Conservation (phyloP, 2,329 filamentous ascomycete genomes). For the Claviceps sp. region DNA sequence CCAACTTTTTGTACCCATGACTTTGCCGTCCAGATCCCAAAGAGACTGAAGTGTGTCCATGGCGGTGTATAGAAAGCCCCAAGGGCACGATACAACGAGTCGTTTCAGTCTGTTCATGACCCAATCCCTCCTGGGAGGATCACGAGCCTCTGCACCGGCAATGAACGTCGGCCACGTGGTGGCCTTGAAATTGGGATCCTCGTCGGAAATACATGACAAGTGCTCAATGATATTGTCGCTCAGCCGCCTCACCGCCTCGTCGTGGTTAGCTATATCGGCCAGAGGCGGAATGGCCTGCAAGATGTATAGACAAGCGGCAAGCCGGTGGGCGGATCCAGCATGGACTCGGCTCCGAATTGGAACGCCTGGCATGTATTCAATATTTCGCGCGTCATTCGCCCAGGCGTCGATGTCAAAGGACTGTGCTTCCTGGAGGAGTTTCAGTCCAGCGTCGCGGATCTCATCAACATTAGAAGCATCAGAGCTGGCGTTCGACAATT, state of each 20-base stretch:
- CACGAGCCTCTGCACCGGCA: conserved; percentile 36
- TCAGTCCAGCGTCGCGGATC: conserved; percentile 17
- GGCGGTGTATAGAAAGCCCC: conserved; percentile 35
- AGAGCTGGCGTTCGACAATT: conserved; percentile 20
- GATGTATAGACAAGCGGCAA: conserved; percentile 33
- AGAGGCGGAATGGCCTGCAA: conserved; percentile 24
- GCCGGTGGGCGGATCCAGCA: conserved; percentile 28
- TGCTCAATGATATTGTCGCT: conserved; percentile 32
- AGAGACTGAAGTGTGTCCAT: conserved; percentile 30
- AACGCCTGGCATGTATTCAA: conserved; percentile 21
- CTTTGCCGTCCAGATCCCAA: conserved; percentile 25
- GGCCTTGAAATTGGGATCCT: conserved; percentile 40
- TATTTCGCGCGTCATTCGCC: conserved; percentile 23
- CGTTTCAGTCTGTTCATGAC: conserved; percentile 30
- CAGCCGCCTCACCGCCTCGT: conserved; percentile 20
- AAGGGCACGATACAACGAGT: conserved; percentile 28
- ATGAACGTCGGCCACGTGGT: conserved; percentile 45
- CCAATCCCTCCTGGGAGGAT: conserved; percentile 30
- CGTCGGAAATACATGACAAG: conserved; percentile 31
- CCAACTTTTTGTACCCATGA: conserved; percentile 22
- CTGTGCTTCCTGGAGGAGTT: conserved; percentile 24
- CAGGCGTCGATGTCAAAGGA: conserved; percentile 27
- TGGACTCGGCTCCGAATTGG: conserved; percentile 24
- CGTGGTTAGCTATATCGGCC: conserved; percentile 13
- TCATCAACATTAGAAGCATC: conserved; percentile 15